Percentiles rank a stretch among this genome's conserved stretches.
phyloP scores from a whole-genome alignment of 176 grass and related monocot species.

The Hsuehochloa calcarea region DNA sequence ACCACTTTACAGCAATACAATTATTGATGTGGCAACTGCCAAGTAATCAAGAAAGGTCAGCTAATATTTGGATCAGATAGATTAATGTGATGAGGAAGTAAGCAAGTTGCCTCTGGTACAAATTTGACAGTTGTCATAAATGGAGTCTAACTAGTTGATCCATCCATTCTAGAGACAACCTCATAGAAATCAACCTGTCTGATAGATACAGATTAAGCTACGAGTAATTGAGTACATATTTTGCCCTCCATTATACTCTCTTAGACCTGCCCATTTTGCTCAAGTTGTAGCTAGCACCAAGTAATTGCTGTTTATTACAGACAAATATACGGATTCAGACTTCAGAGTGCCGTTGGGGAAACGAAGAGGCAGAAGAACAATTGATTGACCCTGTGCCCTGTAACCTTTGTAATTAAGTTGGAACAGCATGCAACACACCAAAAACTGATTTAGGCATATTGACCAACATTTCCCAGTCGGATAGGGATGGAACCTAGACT shows the following conservation, averaged over 20 bases:
- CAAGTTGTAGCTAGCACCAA: background rate
- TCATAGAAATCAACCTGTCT: slow-evolving; percentile 1
- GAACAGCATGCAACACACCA: background rate
- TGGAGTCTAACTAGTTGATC: slow-evolving; percentile 22
- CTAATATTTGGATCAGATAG: background rate
- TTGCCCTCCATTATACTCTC: background rate
- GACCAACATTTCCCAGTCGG: background rate
- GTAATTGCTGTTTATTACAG: background rate
- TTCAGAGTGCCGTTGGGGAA: background rate
- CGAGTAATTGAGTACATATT: background rate
- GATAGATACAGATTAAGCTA: background rate
- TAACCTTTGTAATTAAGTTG: background rate
- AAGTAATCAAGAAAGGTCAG: slow-evolving; percentile 2
- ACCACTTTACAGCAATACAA: background rate
- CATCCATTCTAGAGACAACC: background rate
- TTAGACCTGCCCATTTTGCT: background rate
- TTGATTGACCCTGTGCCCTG: background rate
- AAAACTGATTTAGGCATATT: background rate
- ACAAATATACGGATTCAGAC: background rate
- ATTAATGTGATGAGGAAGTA: background rate
- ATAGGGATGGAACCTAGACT: background rate
- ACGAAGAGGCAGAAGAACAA: background rate
- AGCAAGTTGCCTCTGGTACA: background rate
- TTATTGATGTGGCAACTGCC: slow-evolving; percentile 26
- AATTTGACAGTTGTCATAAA: slow-evolving; percentile 9